Base-by-base conservation (phyloP, 768 basidiomycete genomes). In the Lyophyllum shimeji region DNA sequence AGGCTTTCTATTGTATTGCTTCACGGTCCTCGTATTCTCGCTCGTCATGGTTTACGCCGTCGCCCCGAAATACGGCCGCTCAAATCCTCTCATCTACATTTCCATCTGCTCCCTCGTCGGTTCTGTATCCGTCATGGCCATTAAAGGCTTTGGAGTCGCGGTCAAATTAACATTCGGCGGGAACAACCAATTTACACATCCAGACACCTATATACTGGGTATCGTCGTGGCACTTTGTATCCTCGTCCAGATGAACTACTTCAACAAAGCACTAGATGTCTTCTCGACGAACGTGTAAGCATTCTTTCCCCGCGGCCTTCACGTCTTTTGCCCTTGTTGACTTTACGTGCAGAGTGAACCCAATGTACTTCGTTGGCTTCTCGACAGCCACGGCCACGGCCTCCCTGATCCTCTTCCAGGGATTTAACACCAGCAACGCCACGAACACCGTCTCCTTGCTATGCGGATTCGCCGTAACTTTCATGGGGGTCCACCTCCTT, bases 241-340 rank as follows among this genome's bases (percentile, higher is more conserved):
- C 67, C 70, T 96, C 59, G 83, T 93, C 21, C 93, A 94, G 72
- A 93, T 95, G 90, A 90, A 92, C 71, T 95, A 94, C 75, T 95
- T 97, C 79, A 99, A 98, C 80, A 98, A 98, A 69, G 96, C 95
- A 0, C 80, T 98, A 50, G 95, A 98, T 68, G 93, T 85, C 0
- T 98, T 98, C 71, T 95, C 94, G 2, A 97, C 95, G 43, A 98
- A 98, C 67, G 92, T 98, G 94, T 96, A 82, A 60, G 93, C 80
- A 24, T 9, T 48, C 49, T 56, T 49, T 37, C 18, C 37, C 29
- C 37, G 39, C 46, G 27, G 33, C 2, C 23, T 7, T 42, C 20
- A 39, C 34, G 29, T 44, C 27, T 9, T 58, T 37, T 21, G 17
- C 34, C 27, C 37, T 25, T 53, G 21, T 47, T 57, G 2, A 53